Evolutionary conservation across 2,329 filamentous ascomycete genomes (phyloP).

Genomic region (Coleophoma crateriformis): DNA sequence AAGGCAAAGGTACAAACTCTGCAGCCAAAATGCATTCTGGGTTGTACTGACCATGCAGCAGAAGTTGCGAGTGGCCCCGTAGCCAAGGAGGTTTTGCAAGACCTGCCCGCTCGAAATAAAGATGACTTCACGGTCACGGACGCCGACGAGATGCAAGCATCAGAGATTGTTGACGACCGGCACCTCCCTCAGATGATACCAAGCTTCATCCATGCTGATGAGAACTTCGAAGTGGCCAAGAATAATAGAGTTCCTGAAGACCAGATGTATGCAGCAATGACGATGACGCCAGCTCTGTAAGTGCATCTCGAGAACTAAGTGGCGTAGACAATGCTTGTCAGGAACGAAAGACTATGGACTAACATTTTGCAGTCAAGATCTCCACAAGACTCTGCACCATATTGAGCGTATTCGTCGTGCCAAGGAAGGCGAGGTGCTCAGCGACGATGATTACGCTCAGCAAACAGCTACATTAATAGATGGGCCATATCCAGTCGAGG

Average conservation of each 20-base stretch:
- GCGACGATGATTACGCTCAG: not conserved
- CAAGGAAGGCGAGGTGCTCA: not conserved
- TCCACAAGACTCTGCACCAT: not conserved
- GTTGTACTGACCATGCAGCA: too few species aligned
- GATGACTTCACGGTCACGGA: not conserved
- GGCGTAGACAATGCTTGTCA: not conserved
- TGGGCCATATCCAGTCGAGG: not conserved
- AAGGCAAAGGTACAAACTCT: not conserved
- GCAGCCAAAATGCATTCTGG: not conserved
- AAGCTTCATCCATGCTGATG: not conserved
- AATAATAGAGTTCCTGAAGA: not conserved
- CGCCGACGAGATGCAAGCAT: not conserved
- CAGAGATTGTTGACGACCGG: not conserved
- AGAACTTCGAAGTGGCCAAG: not conserved
- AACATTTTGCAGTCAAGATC: not conserved
- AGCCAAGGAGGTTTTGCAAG: not conserved
- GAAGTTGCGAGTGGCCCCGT: not conserved
- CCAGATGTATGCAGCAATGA: not conserved
- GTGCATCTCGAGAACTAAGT: not conserved
- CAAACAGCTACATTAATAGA: not conserved
- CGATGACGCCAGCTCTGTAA: not conserved
- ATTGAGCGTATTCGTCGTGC: not conserved
- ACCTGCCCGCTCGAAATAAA: not conserved
- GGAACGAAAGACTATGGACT: not conserved
- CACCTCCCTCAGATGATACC: not conserved